Evolutionary conservation across 768 basidiomycete genomes (phyloP), one percentile per base, ranked within the genome.

Genomic region (Suillus fuscotomentosus): DNA sequence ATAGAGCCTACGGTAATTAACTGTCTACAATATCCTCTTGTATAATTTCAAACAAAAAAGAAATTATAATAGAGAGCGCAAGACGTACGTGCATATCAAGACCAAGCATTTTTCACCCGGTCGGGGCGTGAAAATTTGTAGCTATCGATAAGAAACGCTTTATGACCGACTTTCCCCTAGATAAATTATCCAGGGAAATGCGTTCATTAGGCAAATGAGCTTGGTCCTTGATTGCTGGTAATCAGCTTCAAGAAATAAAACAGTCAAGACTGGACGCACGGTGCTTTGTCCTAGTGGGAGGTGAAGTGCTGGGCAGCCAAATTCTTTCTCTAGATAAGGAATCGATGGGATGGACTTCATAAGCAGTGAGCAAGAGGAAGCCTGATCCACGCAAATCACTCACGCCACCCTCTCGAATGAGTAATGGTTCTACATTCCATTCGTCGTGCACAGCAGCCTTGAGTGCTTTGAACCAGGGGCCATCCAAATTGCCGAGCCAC

Each of bases 181-280:
- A 83, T 27, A 99, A 82, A 70, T 98, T 98, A 24, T 85, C 76
- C 1, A 97, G 77, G 3, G 95, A 89, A 61, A 98, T 95, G 4
- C 94, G 84, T 75, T 99, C 97, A 73, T 99, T 92, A 3, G 95
- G 89, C 27, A 99, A 77, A 82, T 98, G 97, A 0, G 94, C 95
- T 82, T 90, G 92, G 72, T 92, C 95, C 94, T 91, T 68, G 9
- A 22, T 34, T 57, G 13, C 27, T 27, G 27, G 61, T 45, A 8
- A n/a, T 13, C 8, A 51, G 36, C 48, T 11, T 47, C 61, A 47
- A 20, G 43, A 47, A 48, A 56, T 45, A 60, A 38, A 63, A 60
- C 34, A 53, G 50, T 14, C 45, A 50, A 61, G 31, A 36, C 17
- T 8, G 8, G n/a, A 79, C 88, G 72, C 67, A 94, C 94, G 47